These are phyloP conservation scores for Sisymbrium altissimum DNA, from an alignment of 345 rosid species.

Conservation along the genomic window DNA sequence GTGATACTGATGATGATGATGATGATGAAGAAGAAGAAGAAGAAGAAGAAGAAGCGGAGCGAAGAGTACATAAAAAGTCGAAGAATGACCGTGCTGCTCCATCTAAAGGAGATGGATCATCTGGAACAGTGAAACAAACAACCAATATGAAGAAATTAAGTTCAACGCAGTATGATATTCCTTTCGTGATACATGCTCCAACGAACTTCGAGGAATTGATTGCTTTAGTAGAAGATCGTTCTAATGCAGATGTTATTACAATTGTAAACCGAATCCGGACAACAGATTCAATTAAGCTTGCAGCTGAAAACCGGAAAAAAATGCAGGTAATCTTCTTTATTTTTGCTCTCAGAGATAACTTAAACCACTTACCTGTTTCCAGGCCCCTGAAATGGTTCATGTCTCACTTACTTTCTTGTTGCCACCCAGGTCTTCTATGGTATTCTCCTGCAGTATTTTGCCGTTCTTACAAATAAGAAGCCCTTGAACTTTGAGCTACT, in stretches of 20 bases:
- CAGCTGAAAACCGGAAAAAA: slow-evolving; percentile 91
- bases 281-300: slow-evolving; percentile 65
- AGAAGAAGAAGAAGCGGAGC: slow-evolving; percentile 27
- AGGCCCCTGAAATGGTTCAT: slow-evolving; percentile 9
- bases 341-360: not conserved
- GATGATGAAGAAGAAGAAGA: slow-evolving; percentile 19
- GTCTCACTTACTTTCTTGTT: not conserved
- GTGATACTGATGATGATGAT: slow-evolving; percentile 36
- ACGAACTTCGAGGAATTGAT: slow-evolving; percentile 62
- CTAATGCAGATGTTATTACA: slow-evolving; percentile 49
- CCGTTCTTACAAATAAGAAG: slow-evolving; percentile 61
- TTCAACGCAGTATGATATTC: slow-evolving; percentile 46
- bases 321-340: slow-evolving; percentile 59
- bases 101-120: slow-evolving; percentile 6
- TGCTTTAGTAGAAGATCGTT: slow-evolving; percentile 49
- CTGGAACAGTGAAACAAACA: slow-evolving; percentile 26
- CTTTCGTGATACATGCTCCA: slow-evolving; percentile 76
- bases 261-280: slow-evolving; percentile 63
- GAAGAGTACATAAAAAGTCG: slow-evolving; percentile 32
- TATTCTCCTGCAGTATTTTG: slow-evolving; percentile 83
- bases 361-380: not conserved
- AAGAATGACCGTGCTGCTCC: slow-evolving; percentile 32
- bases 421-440: slow-evolving; percentile 83
- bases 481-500: slow-evolving; percentile 76
- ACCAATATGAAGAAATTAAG: slow-evolving; percentile 29